These are phyloP conservation scores for Talaromyces sp. DNA, from an alignment of 2,329 filamentous ascomycete species.

Conservation along the genomic window DNA sequence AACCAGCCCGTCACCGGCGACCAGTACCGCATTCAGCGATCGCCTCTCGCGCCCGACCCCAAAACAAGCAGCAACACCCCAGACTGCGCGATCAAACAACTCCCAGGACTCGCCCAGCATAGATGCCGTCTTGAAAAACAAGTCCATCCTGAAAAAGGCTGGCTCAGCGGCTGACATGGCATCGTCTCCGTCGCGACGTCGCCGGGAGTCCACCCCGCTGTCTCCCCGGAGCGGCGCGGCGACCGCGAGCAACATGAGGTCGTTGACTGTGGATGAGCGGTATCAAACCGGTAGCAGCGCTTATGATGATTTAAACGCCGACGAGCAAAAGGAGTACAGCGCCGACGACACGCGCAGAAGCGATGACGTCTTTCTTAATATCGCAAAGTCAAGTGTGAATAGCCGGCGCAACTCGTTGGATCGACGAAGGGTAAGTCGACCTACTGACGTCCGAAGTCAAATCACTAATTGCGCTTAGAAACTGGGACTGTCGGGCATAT, in stretches of 20 bases:
- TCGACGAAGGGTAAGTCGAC: slow-evolving; percentile 36
- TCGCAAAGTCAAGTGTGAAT: slow-evolving; percentile 40
- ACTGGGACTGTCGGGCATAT: slow-evolving; percentile 16
- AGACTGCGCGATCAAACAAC: slow-evolving; percentile 16
- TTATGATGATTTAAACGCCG: slow-evolving; percentile 10
- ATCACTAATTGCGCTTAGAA: slow-evolving; percentile 15
- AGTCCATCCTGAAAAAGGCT: slow-evolving; percentile 19
- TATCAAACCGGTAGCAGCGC: background rate
- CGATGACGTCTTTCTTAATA: slow-evolving; percentile 48
- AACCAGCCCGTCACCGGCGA: background rate
- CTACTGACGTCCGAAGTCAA: background rate
- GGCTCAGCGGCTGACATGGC: slow-evolving; percentile 9
- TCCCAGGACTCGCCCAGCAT: slow-evolving; percentile 19
- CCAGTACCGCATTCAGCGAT: slow-evolving; percentile 4
- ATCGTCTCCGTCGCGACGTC: slow-evolving; percentile 23
- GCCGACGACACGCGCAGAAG: slow-evolving; percentile 39
- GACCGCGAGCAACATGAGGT: slow-evolving; percentile 32
- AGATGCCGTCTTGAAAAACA: slow-evolving; percentile 27
- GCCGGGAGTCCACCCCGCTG: slow-evolving; percentile 22
- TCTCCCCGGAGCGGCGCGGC: slow-evolving; percentile 14
- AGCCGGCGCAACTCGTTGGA: slow-evolving; percentile 39
- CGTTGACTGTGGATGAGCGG: slow-evolving; percentile 19
- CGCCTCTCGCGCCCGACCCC: slow-evolving; percentile 19
- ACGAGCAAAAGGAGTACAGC: slow-evolving; percentile 32
- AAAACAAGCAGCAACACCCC: slow-evolving; percentile 21